Base-by-base conservation (phyloP, 164 flowering plant genomes). In the Stephania cephalantha region DNA sequence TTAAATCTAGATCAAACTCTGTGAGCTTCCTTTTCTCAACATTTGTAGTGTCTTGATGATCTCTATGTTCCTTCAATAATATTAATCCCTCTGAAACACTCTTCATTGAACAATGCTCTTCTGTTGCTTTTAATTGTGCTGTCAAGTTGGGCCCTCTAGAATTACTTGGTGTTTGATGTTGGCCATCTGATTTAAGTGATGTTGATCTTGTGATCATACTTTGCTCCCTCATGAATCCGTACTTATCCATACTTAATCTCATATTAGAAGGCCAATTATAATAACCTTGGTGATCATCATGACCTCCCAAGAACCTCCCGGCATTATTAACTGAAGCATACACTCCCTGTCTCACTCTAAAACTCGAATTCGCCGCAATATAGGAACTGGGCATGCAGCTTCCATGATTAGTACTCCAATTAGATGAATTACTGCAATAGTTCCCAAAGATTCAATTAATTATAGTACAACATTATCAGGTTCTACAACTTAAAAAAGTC, bases 1-100 rank as follows among this genome's bases (percentile, higher is more conserved):
- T 84, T 80, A 92, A 74, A 63, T 90, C 91, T 4, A 87, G 82
- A 22, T 82, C 84, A 68, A 70, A 71, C 53, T 80, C 81, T 6
- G 71, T 10, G 10, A 82, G 83, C 76, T 83, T 86, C 44, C 86
- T 84, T 78, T 85, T 86, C 67, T n/a, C 66, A n/a, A 68, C 45
- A 11, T 73, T 80, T 68, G 66, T 12, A 48, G 81, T 81, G 46
- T 67, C 69, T 25, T n/a, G 69, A 67, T 30, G 9, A 42, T 31
- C 15, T 50, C 65, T 61, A 18, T 72, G n/a, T 76, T 61, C 7
- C n/a, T 30, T 73, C 13, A 7, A 17, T 73, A 52, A 25, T 35
- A 35, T 35, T 35, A 35, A 35, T 35, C 42, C 42, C 42, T 35
- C 42, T 4, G 42, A 35, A 35, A 4, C 42, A 35, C 42, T 50